Base-by-base conservation (phyloP, 2,329 filamentous ascomycete genomes). In the Colletotrichum sp. region DNA sequence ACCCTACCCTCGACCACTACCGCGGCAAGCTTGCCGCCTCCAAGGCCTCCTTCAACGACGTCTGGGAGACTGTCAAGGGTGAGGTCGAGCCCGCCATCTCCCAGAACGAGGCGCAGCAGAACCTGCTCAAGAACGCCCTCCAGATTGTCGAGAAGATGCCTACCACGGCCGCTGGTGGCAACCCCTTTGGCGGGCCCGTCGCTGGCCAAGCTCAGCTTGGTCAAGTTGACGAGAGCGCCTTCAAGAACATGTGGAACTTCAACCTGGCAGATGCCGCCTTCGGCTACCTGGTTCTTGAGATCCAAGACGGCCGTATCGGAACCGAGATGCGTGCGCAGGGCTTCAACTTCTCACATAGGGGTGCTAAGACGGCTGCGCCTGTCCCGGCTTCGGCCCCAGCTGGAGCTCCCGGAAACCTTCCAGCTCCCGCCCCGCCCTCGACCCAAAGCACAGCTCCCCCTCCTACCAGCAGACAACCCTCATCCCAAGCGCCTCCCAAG, bases 231-330 rank as follows among this genome's bases (percentile, higher is more conserved):
- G 97, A 99, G 87, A 98, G 96, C 80, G 97, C 97, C 2, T 99
- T 99, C 90, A 99, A 99, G 88, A 99, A 99, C 83, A 98, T 98
- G 97, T 99, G 97, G 97, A 99, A 99, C 85, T 99, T 99, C 86
- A 98, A 98, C 84, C 86, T 99, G 77, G 97, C 97, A 34, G 97
- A 99, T 86, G 97, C 97, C 69, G 96, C 97, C 24, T 99, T 98
- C 82, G 97, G 97, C 75, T 99, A 95, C 89, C 89, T 99, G 66
- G 95, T 98, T 18, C 86, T 99, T 72, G 97, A 99, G 83, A 93
- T 99, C 74, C 97, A 99, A 81, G 94, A 95, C 80, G 97, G 97
- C 66, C 93, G 97, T 57, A 98, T 99, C 78, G 97, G 96, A 61
- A 99, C 97, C 0, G 97, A 99, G 86, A 99, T 99, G 97, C 93